A percentile compares a stretch with the other conserved stretches of the same genome.
Evolutionary conservation across 306 rosid genomes (phyloP).

Genomic region (Vigna nakashimae): DNA sequence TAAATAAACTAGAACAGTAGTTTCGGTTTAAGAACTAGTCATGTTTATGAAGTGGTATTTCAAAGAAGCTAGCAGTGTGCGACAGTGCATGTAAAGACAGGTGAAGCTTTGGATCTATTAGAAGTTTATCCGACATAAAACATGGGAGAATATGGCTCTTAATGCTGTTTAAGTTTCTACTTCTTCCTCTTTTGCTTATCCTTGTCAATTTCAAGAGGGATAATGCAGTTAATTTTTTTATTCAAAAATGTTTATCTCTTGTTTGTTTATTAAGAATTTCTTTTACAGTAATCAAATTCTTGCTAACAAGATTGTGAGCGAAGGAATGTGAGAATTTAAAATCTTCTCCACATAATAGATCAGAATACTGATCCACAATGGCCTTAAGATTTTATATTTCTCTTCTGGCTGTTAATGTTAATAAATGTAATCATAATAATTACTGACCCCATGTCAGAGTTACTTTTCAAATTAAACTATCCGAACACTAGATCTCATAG

Average conservation of each 20-base stretch:
- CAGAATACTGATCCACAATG: conserved; percentile 22
- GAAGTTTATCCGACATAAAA: conserved; percentile 84
- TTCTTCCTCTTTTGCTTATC: conserved; percentile 35
- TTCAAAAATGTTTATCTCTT: conserved; percentile 14
- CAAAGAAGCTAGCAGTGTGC: conserved; percentile 57
- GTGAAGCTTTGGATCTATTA: conserved; percentile 70
- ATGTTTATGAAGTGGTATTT: conserved; percentile 58
- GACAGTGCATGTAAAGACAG: conserved; percentile 50
- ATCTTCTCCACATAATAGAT: conserved; percentile 31
- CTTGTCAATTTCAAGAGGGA: conserved; percentile 53
- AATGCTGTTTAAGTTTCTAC: conserved; percentile 44
- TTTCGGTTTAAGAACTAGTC: conserved; percentile 52
- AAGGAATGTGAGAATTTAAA: conserved; percentile 36
- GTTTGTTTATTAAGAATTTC: conserved; percentile 44
- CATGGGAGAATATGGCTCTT: conserved; percentile 81
- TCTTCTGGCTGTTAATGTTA: conserved; percentile 14
- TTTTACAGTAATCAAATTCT: conserved; percentile 39
- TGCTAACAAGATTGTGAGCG: conserved; percentile 34
- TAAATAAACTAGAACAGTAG: conserved; percentile 47
- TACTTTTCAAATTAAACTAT: conserved; percentile 36
- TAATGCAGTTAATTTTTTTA: conserved; percentile 10
- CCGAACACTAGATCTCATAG: conserved; percentile 3
- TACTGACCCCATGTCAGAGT: conserved; percentile 8
- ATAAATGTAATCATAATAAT: conserved; percentile 27
- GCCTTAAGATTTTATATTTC: conserved; percentile 5